A percentile compares a stretch with the other conserved stretches of the same genome.
Conservation (phyloP, 805 yeast genomes). For the Candida xyloterini region DNA sequence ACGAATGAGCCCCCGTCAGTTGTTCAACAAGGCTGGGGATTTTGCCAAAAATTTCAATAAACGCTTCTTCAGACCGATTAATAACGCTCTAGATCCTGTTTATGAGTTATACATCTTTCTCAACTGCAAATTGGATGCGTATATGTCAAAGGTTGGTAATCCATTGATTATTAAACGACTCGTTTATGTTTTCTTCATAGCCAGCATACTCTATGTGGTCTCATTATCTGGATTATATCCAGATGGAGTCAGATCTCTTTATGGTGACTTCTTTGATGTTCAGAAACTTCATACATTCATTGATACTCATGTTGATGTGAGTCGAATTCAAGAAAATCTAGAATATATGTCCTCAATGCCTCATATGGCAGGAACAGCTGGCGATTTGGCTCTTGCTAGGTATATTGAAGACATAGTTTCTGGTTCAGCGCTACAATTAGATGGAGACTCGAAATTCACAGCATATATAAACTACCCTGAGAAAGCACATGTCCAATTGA, state of each 20-base stretch:
- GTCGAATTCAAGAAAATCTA: conserved; percentile 59
- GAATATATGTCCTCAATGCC: conserved; percentile 79
- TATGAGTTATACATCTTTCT: conserved; percentile 44
- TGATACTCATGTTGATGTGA: conserved; percentile 49
- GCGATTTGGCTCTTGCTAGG: conserved; percentile 69
- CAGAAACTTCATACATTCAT: conserved; percentile 48
- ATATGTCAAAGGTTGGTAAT: conserved; percentile 69
- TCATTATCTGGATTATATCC: conserved; percentile 57
- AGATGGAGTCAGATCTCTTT: conserved; percentile 34
- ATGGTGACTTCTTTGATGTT: conserved; percentile 65
- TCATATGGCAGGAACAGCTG: conserved; percentile 84
- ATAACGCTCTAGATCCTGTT: conserved; percentile 48
- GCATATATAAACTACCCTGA: conserved; percentile 69
- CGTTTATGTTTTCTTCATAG: conserved; percentile 63
- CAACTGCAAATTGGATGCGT: conserved; percentile 49
- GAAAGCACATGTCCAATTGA: conserved; percentile 27
- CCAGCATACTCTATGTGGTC: conserved; percentile 54
- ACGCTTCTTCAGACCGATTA: conserved; percentile 41
- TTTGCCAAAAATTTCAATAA: conserved; percentile 38
- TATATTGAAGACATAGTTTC: conserved; percentile 60
- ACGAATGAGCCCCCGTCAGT: conserved; percentile 18
- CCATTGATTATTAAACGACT: conserved; percentile 80
- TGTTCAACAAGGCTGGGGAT: conserved; percentile 38
- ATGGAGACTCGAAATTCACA: conserved; percentile 49
- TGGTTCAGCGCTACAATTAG: conserved; percentile 51